Evolutionary conservation across 2,329 filamentous ascomycete species (phyloP), one percentile per base, ranked within the genome.

Genomic region (Epichloe glyceriae): DNA sequence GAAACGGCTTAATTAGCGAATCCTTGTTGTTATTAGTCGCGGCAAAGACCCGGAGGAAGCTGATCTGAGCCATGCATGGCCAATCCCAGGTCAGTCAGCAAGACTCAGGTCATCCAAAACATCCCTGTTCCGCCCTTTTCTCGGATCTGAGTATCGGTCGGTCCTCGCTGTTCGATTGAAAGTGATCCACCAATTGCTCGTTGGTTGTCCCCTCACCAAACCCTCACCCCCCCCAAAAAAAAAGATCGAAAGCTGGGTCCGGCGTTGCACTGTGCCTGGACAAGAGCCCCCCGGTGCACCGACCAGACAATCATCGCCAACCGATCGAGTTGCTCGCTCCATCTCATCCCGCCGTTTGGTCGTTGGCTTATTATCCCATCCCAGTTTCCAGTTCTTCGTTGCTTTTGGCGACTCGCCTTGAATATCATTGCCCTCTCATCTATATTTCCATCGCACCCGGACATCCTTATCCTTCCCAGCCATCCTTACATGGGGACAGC

Each of bases 111-210:
- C 33, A 12, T 41, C 40, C 42, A 45, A 45, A 26, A 33, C 33
- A 51, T 37, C 44, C 49, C 46, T 52, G 50, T n/a, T 50, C 43
- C 51, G 43, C 51, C 51, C 51, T 52, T 52, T 5, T 43, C 26
- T 50, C 41, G 14, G 4, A 17, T 14, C 33, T 33, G 45, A 5
- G 7, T 30, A 10, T 30, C 26, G 49, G 49, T 30, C 26, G 49
- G 49, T 26, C 20, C 35, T 46, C 42, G 37, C 49, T 37, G 38
- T 42, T 26, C 5, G 17, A 43, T 39, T 38, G 46, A 20, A 19
- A 19, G 26, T 38, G 46, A 22, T 52, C 20, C 47, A 50, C 51
- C 42, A 35, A 43, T 43, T 40, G 51, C 47, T 44, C 37, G 47
- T 47, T 50, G 38, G 47, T 50, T 47, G 44, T 50, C 34, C 14